Conservation (phyloP, 345 rosid species). For the Odontarrhena argentea region DNA sequence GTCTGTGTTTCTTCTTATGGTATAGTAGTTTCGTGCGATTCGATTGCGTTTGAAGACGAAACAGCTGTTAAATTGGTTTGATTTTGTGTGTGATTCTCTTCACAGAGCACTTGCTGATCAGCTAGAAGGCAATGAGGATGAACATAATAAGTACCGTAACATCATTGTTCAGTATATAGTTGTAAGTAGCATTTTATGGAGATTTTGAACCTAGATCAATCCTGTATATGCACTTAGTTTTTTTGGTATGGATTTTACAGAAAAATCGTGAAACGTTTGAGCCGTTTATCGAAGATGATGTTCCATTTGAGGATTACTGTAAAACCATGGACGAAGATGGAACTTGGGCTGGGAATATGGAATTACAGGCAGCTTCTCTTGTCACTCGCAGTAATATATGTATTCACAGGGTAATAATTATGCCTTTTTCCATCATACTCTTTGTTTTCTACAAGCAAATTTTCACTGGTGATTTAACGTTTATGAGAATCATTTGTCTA, state of each 20-base stretch:
- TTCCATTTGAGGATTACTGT: slow-evolving; percentile 85
- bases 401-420: slow-evolving; percentile 69
- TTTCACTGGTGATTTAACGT: too few species aligned
- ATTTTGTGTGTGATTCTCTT: slow-evolving; percentile 39
- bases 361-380: slow-evolving; percentile 92
- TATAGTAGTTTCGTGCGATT: background rate
- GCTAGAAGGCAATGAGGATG: slow-evolving; percentile 81
- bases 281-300: slow-evolving; percentile 92
- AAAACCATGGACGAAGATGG: slow-evolving; percentile 84
- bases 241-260: slow-evolving; percentile 43
- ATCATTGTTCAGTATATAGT: slow-evolving; percentile 71
- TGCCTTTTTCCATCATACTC: background rate
- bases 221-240: background rate
- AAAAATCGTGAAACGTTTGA: slow-evolving; percentile 73
- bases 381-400: slow-evolving; percentile 79
- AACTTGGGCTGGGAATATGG: slow-evolving; percentile 98
- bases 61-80: background rate
- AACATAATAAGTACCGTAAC: slow-evolving; percentile 70
- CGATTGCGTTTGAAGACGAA: background rate
- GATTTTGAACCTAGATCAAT: background rate
- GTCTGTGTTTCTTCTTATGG: slow-evolving; percentile 46
- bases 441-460: background rate
- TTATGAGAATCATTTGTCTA: background rate
- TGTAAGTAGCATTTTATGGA: slow-evolving; percentile 43
- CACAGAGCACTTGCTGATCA: slow-evolving; percentile 89